These are phyloP conservation scores for Arabidopsis suecica DNA, from an alignment of 345 rosid species.

Conservation along the genomic window DNA sequence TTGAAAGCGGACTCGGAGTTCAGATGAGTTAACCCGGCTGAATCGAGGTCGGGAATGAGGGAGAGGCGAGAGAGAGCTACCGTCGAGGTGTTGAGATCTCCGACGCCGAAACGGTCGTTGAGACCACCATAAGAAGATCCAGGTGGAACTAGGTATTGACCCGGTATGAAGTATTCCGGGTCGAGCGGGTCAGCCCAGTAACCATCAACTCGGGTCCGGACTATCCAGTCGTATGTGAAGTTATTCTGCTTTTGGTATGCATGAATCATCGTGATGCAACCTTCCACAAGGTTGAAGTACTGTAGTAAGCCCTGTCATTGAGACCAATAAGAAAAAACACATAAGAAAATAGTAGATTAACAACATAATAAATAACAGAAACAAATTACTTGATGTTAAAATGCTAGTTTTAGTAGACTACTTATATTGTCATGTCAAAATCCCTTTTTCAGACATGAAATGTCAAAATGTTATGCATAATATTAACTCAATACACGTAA, in stretches of 20 bases:
- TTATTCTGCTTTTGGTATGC: conserved; percentile 56
- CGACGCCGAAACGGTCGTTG: conserved; percentile 91
- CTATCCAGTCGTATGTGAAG: conserved; percentile 85
- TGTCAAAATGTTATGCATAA: too few species aligned
- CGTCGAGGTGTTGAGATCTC: conserved; percentile 62
- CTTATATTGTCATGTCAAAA: too few species aligned
- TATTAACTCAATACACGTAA: too few species aligned
- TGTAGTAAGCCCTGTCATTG: conserved; percentile 77
- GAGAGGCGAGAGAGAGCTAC: conserved; percentile 88
- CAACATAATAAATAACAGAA: too few species aligned
- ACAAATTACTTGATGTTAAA: too few species aligned
- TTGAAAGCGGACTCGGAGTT: conserved; percentile 89
- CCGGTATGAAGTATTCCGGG: conserved; percentile 64
- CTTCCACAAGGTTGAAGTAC: conserved; percentile 84
- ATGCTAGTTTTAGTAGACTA: too few species aligned
- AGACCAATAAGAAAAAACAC: not conserved
- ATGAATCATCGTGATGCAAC: conserved; percentile 71
- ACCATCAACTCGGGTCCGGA: conserved; percentile 93
- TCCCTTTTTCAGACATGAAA: not conserved
- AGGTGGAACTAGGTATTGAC: conserved; percentile 70
- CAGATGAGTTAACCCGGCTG: conserved; percentile 56
- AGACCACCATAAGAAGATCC: conserved; percentile 93
- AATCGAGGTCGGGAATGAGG: conserved; percentile 68
- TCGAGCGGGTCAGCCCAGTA: conserved; percentile 76
- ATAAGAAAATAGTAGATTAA: not conserved